phyloP scores from a whole-genome alignment of 2,329 filamentous ascomycete species.

The Hypoxylon sp. region DNA sequence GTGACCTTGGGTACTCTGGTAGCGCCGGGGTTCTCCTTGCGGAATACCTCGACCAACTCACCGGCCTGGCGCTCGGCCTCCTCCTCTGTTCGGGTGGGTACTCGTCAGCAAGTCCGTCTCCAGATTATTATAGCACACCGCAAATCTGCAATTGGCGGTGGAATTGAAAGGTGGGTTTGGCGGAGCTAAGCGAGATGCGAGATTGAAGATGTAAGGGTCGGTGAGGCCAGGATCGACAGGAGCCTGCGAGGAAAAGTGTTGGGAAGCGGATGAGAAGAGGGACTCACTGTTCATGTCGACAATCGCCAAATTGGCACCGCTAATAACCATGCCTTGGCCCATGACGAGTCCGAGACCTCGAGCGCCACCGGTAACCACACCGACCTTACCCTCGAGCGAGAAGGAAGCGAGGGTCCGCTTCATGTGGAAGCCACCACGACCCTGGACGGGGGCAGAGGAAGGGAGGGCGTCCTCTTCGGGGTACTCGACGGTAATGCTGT shows the following conservation, averaged over 20 bases:
- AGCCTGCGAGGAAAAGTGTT: background rate
- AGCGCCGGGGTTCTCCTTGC: slow-evolving; percentile 81
- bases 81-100: slow-evolving; percentile 68
- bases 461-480: slow-evolving; percentile 81
- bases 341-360: slow-evolving; percentile 91
- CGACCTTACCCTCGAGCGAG: slow-evolving; percentile 85
- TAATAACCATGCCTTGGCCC: slow-evolving; percentile 90
- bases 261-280: background rate
- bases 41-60: slow-evolving; percentile 80
- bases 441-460: slow-evolving; percentile 75
- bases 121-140: slow-evolving; percentile 14
- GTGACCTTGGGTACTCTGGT: slow-evolving; percentile 83
- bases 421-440: slow-evolving; percentile 82
- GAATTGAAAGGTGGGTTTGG: slow-evolving; percentile 13
- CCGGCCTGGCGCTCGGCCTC: slow-evolving; percentile 84
- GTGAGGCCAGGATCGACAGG: slow-evolving; percentile 1
- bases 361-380: slow-evolving; percentile 89
- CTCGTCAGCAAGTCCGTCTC: slow-evolving; percentile 37
- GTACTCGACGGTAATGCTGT: slow-evolving; percentile 82
- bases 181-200: slow-evolving; percentile 1
- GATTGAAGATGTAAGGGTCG: slow-evolving; percentile 1
- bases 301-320: slow-evolving; percentile 89
- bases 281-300: slow-evolving; percentile 90
- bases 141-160: slow-evolving; percentile 16
- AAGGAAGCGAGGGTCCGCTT: slow-evolving; percentile 88